phyloP scores from a whole-genome alignment of 2,329 filamentous ascomycete species.

The Trichoderma sp. region DNA sequence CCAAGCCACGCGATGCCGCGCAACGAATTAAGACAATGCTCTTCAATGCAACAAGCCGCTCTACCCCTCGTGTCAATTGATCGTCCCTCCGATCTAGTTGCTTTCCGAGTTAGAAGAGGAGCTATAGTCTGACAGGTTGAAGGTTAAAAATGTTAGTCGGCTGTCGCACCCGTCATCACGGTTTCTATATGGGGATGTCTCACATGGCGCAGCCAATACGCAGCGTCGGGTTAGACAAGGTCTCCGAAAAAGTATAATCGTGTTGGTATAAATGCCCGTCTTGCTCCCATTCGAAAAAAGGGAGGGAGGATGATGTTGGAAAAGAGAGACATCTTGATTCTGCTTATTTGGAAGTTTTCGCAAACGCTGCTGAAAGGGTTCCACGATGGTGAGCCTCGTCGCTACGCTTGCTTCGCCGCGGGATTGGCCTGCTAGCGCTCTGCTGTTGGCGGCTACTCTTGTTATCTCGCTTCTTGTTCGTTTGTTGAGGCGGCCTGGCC shows the following conservation, averaged over 20 bases:
- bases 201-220: neutral
- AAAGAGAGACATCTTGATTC: neutral
- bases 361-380: neutral
- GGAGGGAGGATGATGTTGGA: neutral
- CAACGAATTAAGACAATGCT: neutral
- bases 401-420: constrained; percentile 15
- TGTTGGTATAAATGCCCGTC: neutral
- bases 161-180: neutral
- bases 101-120: neutral
- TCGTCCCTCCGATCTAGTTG: neutral
- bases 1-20: neutral
- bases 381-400: constrained; percentile 7
- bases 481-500: constrained; percentile 22
- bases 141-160: neutral
- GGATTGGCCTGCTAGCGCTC: constrained; percentile 18
- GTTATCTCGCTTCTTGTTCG: constrained; percentile 9
- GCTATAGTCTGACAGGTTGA: constrained; percentile 12
- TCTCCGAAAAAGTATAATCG: neutral
- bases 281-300: neutral
- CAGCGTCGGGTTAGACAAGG: neutral
- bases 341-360: neutral
- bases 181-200: neutral
- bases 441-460: constrained; percentile 15
- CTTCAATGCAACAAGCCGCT: neutral
- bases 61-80: neutral